Conservation (phyloP, 768 basidiomycete genomes). For the Leccinum variicolor region DNA sequence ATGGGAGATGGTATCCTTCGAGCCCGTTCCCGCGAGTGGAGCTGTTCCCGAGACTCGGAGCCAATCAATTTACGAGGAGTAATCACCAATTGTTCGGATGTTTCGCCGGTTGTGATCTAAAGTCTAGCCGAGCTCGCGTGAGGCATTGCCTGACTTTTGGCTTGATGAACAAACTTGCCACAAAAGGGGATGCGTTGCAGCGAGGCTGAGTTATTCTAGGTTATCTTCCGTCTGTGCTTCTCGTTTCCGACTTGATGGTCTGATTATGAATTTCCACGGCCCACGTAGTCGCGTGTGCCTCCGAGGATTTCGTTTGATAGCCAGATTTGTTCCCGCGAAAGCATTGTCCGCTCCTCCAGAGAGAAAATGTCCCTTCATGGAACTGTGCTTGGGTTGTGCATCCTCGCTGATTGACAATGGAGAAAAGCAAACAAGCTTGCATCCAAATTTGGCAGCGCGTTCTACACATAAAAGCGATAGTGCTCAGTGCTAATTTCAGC, state of each 20-base stretch:
- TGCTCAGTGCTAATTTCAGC: constrained; percentile 3
- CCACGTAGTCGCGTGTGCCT: neutral
- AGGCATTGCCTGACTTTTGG: neutral
- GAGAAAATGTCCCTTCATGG: neutral
- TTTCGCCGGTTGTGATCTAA: neutral
- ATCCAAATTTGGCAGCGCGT: neutral
- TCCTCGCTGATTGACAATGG: neutral
- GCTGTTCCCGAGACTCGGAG: neutral
- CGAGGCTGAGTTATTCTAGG: neutral
- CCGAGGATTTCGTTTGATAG: neutral
- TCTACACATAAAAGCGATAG: neutral
- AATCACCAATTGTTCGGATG: neutral
- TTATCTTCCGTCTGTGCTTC: neutral
- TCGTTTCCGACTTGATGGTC: neutral
- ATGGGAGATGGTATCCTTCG: neutral
- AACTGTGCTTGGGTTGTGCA: neutral
- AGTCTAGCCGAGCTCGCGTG: neutral
- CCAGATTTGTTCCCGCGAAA: constrained; percentile 23
- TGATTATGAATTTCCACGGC: neutral
- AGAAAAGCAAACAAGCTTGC: neutral
- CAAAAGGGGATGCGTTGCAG: neutral
- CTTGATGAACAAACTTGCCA: neutral
- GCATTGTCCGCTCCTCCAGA: neutral
- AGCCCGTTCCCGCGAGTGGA: neutral
- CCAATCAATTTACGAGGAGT: constrained; percentile 1